These are phyloP conservation scores for Lasiodiplodia sp. DNA, from an alignment of 2,329 filamentous ascomycete species.

Conservation along the genomic window DNA sequence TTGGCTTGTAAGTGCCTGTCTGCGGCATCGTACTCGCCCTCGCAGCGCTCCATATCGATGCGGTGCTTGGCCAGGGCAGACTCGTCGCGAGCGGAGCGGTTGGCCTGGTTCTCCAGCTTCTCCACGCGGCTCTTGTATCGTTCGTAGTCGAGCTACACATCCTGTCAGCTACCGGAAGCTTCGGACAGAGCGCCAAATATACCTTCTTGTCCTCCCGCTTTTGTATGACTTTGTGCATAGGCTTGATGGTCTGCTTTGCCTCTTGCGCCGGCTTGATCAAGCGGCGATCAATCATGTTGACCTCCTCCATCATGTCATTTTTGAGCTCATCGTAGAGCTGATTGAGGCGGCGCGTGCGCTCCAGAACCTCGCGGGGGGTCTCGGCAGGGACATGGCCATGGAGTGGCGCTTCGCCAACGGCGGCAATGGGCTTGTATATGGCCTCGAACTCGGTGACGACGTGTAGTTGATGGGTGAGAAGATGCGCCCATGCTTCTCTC, in stretches of 20 bases:
- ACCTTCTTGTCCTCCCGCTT: slow-evolving; percentile 82
- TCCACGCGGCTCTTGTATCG: slow-evolving; percentile 76
- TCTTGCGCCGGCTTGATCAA: slow-evolving; percentile 74
- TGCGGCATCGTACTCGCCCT: slow-evolving; percentile 75
- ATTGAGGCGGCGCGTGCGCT: slow-evolving; percentile 69
- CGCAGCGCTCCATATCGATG: slow-evolving; percentile 69
- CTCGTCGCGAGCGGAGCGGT: slow-evolving; percentile 76
- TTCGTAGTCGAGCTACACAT: slow-evolving; percentile 74
- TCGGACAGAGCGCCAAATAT: slow-evolving; percentile 28
- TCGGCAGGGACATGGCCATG: slow-evolving; percentile 62
- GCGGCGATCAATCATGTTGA: slow-evolving; percentile 72
- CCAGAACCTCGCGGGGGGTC: slow-evolving; percentile 69
- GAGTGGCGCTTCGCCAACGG: slow-evolving; percentile 60
- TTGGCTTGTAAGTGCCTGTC: slow-evolving; percentile 76
- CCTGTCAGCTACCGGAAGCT: slow-evolving; percentile 26
- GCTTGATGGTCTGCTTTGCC: slow-evolving; percentile 72
- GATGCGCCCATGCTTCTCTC: slow-evolving; percentile 79
- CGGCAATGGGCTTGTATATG: slow-evolving; percentile 79
- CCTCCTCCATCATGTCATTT: slow-evolving; percentile 73
- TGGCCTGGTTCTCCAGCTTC: slow-evolving; percentile 72
- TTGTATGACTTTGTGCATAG: slow-evolving; percentile 83
- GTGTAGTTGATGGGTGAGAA: slow-evolving; percentile 72
- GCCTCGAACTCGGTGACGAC: slow-evolving; percentile 72
- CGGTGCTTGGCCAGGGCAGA: slow-evolving; percentile 74
- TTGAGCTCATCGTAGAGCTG: slow-evolving; percentile 75